Evolutionary conservation across 2,329 filamentous ascomycete species (phyloP).

Genomic region (Ciborinia camelliae): DNA sequence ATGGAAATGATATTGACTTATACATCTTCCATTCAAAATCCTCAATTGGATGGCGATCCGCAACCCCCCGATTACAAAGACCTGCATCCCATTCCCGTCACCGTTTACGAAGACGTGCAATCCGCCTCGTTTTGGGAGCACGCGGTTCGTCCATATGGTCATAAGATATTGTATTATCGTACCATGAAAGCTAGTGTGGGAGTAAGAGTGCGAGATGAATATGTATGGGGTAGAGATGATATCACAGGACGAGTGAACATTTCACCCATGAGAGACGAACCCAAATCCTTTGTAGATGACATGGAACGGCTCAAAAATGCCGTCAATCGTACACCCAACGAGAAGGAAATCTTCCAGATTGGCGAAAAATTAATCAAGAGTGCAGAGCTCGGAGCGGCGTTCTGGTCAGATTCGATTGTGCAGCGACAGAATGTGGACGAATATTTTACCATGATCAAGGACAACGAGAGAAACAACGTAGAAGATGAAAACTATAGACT

Average conservation of each 20-base stretch:
- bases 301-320: background rate
- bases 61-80: constrained; percentile 14
- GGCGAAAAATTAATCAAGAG: background rate
- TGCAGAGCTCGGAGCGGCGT: background rate
- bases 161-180: constrained; percentile 21
- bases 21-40: background rate
- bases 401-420: background rate
- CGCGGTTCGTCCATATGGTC: constrained; percentile 21
- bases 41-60: background rate
- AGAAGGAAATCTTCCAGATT: background rate
- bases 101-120: constrained; percentile 25
- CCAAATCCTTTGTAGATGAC: background rate
- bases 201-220: background rate
- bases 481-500: background rate
- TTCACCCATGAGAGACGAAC: background rate
- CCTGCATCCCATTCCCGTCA: constrained; percentile 21
- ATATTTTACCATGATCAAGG: background rate
- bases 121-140: constrained; percentile 26
- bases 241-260: background rate
- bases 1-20: background rate
- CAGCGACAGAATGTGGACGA: background rate
- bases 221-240: background rate
- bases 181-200: constrained; percentile 3
- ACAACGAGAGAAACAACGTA: background rate
- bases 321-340: background rate